Base-by-base conservation (phyloP, 306 rosid species). In the Heteromeles arbutifolia region DNA sequence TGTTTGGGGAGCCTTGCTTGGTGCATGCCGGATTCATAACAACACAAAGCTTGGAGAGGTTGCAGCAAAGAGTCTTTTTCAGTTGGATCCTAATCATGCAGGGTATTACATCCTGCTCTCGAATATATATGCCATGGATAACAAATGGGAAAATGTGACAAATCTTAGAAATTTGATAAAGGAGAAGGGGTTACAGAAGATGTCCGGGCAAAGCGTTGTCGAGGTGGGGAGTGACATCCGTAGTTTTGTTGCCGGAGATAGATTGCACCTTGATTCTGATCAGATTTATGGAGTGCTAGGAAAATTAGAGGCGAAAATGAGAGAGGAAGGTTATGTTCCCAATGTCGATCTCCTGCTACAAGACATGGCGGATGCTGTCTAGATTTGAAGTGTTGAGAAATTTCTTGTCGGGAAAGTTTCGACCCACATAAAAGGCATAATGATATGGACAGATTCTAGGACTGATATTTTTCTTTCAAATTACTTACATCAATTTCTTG, bases 1-100 rank as follows among this genome's bases (percentile, higher is more conserved):
- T 75, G 91, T 89, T 65, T 91, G 92, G 97, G 92, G 92, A 58
- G 93, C 93, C 81, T 80, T 91, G 73, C 92, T 91, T n/a, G 91
- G 96, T 37, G 93, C 96, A 14, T 87, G 93, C 57, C 82, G 90
- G 65, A 85, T 91, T 79, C 92, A 88, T 86, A 85, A 90, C 59
- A 82, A 89, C 70, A 58, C 74, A 59, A 82, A 84, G 80, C 78
- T 91, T 25, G 97, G 96, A 62, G 94, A 93, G 82, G 59, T 90
- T 79, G 90, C 88, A 56, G 89, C 97, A 44, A 82, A 79, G 67
- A 83, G 85, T 75, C 91, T 91, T 73, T 85, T 88, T 61, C 54
- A 68, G 34, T 79, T 88, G 83, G 91, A 89, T 66, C 88, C 90
- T 70, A 80, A 70, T 70, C 90, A 89, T 69, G 88, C 86, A 61